A percentile compares a stretch with the other conserved stretches of the same genome.
Conservation (phyloP, 2,329 filamentous ascomycete genomes). For the Stagonosporopsis rhizophila region DNA sequence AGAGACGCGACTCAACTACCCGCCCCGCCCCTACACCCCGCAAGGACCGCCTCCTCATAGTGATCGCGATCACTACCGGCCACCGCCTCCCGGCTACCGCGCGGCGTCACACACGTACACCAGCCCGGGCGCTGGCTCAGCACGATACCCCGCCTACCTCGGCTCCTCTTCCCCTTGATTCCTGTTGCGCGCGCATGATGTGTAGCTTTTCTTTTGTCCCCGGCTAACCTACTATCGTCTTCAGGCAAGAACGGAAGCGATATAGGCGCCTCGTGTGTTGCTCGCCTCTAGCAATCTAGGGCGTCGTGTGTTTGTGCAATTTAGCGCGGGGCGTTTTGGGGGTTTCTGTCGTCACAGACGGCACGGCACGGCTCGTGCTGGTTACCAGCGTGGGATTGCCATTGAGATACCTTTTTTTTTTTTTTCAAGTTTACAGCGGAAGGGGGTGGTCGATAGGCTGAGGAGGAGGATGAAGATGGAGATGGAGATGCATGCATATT, state of each 20-base stretch:
- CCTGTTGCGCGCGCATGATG: conserved; percentile 14
- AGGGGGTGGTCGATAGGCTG: too few species aligned
- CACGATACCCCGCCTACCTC: conserved; percentile 36
- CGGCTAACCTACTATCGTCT: conserved; percentile 31
- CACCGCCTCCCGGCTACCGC: conserved; percentile 13
- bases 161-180: conserved; percentile 39
- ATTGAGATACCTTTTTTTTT: too few species aligned
- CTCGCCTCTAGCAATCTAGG: too few species aligned
- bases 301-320: conserved; percentile 19
- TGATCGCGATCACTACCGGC: conserved; percentile 10
- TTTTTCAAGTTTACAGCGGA: too few species aligned
- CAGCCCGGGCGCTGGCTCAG: conserved; percentile 33
- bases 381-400: too few species aligned
- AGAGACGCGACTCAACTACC: conserved; percentile 28
- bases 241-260: conserved; percentile 45
- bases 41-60: conserved; percentile 10
- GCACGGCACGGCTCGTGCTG: too few species aligned
- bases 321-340: conserved; percentile 33
- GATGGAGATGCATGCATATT: too few species aligned
- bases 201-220: conserved; percentile 27
- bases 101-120: conserved; percentile 11
- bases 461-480: too few species aligned
- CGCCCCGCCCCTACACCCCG: conserved; percentile 18
- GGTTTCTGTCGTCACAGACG: too few species aligned
- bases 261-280: conserved; percentile 16